Percentiles rank a stretch among this genome's conserved stretches.
These are phyloP conservation scores for Dictyostelium intermedium DNA, from an alignment of 78 protist genomes.

Conservation along the genomic window DNA sequence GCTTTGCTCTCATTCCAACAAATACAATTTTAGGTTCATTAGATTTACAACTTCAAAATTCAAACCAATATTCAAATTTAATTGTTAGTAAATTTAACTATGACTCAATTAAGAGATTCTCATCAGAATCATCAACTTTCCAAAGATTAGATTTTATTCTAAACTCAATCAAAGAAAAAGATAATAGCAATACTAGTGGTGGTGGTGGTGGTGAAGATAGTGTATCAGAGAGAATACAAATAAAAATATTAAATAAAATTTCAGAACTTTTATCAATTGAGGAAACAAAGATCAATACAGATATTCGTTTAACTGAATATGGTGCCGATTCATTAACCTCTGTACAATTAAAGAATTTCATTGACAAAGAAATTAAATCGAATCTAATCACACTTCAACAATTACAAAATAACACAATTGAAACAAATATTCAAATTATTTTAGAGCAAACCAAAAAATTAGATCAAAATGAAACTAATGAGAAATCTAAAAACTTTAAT, in stretches of 20 bases:
- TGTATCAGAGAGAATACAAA: neutral
- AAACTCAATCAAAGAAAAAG: neutral
- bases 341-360: neutral
- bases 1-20: neutral
- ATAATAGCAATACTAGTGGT: neutral
- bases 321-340: constrained; percentile 7
- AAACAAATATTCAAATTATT: neutral
- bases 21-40: constrained; percentile 11
- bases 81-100: neutral
- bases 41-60: constrained; percentile 3
- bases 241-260: neutral
- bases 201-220: neutral
- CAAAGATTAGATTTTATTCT: neutral
- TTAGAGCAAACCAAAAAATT: neutral
- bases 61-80: neutral
- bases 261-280: constrained; percentile 38
- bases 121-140: neutral
- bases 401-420: constrained; percentile 6
- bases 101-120: neutral
- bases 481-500: neutral
- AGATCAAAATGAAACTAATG: neutral
- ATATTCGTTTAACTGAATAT: neutral
- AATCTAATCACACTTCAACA: neutral
- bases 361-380: neutral
- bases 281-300: neutral